Percentiles rank a stretch among this genome's conserved stretches.
Conservation (phyloP, 129 eudicot genomes). For the Lonicera japonica region DNA sequence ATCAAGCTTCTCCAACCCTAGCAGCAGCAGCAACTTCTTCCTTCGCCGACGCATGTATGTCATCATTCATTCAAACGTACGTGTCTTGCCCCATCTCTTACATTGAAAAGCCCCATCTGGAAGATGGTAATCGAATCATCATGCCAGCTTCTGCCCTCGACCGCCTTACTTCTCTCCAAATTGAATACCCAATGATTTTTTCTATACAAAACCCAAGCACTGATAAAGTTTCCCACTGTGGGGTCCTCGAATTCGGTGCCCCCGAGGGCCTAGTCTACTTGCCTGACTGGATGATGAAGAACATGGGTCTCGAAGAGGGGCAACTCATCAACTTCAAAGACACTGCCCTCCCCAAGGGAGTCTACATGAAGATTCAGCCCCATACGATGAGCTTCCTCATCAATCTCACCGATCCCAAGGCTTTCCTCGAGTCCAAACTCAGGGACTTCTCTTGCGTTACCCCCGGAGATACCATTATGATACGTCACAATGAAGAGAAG, state of each 20-base stretch:
- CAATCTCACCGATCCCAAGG: conserved; percentile 7
- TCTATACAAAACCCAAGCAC: neutral
- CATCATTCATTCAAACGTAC: too few relatives aligned
- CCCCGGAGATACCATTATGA: conserved; percentile 18
- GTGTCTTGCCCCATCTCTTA: too few relatives aligned
- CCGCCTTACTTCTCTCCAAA: neutral
- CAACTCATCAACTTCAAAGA: neutral
- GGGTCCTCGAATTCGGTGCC: conserved; percentile 18
- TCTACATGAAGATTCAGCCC: conserved; percentile 28
- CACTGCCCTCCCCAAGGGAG: conserved; percentile 11
- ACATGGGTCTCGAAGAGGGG: conserved; percentile 1
- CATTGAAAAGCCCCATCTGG: too few relatives aligned
- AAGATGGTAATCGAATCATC: conserved; percentile 14
- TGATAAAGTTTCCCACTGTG: conserved; percentile 11
- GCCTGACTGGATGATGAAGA: conserved; percentile 22
- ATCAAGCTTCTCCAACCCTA: too few relatives aligned
- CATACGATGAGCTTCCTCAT: conserved; percentile 24
- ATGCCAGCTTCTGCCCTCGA: conserved; percentile 22
- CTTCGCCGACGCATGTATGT: too few relatives aligned
- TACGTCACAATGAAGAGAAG: conserved; percentile 7
- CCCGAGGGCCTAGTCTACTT: conserved; percentile 11
- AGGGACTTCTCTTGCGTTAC: conserved; percentile 16
- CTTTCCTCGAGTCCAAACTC: neutral
- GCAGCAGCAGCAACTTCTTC: too few relatives aligned
- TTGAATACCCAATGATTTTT: conserved; percentile 7